Percentiles rank a stretch among this genome's conserved stretches.
Evolutionary conservation across 2,329 filamentous ascomycete species (phyloP).

Genomic region (Plenodomus tracheiphilus): DNA sequence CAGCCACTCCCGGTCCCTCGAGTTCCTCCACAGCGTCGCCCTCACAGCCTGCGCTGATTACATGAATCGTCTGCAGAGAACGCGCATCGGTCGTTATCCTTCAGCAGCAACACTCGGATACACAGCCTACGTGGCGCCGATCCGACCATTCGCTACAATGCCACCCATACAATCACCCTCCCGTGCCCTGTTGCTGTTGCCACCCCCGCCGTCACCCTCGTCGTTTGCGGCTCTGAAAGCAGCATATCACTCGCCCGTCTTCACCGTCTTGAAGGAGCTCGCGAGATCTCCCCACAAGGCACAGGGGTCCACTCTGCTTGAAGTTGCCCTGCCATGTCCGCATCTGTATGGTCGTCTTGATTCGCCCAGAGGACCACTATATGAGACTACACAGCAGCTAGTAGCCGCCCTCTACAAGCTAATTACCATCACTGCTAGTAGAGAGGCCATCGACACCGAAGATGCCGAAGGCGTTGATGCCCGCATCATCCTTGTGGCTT

Average conservation of each 20-base stretch:
- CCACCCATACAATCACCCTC: constrained; percentile 21
- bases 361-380: constrained; percentile 60
- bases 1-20: constrained; percentile 12
- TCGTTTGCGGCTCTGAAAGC: constrained; percentile 48
- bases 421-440: constrained; percentile 70
- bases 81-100: background rate
- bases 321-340: constrained; percentile 66
- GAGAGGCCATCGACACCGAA: constrained; percentile 64
- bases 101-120: background rate
- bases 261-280: constrained; percentile 48
- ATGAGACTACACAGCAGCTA: constrained; percentile 71
- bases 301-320: constrained; percentile 50
- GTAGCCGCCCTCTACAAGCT: constrained; percentile 79
- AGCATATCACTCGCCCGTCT: constrained; percentile 49
- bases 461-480: constrained; percentile 74
- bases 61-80: background rate
- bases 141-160: constrained; percentile 33
- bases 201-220: constrained; percentile 47
- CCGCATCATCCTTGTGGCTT: constrained; percentile 73
- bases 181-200: constrained; percentile 49
- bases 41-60: background rate
- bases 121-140: background rate
- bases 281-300: constrained; percentile 34
- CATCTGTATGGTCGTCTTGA: constrained; percentile 59
- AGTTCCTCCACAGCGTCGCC: background rate